A percentile compares a stretch with the other conserved stretches of the same genome.
phyloP scores from a whole-genome alignment of 257 asterid genomes.

The Solanum stenotomum region DNA sequence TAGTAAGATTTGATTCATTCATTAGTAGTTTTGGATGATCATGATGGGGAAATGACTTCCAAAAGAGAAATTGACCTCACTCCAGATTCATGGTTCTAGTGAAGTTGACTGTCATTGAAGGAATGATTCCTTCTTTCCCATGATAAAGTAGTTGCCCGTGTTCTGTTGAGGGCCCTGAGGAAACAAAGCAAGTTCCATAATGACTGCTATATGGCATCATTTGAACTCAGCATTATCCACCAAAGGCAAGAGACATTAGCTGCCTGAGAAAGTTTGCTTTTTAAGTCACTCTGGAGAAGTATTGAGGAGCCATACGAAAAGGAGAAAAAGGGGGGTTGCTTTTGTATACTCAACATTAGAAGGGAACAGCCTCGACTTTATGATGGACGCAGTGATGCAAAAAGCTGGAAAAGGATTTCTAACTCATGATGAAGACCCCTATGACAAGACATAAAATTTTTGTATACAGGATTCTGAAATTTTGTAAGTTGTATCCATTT shows the following conservation, averaged over 20 bases:
- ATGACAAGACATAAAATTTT: not conserved
- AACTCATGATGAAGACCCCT: not conserved
- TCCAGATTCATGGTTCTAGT: slow-evolving; percentile 4
- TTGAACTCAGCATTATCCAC: not conserved
- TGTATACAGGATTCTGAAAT: not conserved
- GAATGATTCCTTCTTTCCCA: not conserved
- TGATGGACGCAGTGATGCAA: not conserved
- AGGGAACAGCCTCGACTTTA: not conserved
- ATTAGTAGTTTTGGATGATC: slow-evolving; percentile 22
- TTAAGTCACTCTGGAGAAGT: not conserved
- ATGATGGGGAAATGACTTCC: slow-evolving; percentile 25
- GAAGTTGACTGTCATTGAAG: not conserved
- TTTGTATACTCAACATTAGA: not conserved
- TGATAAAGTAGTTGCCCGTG: not conserved
- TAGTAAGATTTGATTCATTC: slow-evolving; percentile 27
- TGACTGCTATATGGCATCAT: not conserved
- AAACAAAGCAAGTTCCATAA: not conserved
- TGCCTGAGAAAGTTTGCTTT: not conserved
- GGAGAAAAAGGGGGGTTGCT: not conserved
- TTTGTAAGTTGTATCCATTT: not conserved
- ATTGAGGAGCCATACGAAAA: not conserved
- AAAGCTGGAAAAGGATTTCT: not conserved
- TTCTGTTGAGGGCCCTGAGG: slow-evolving; percentile 1
- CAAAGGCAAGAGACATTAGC: not conserved
- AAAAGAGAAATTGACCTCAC: slow-evolving; percentile 10